These are phyloP conservation scores for Paramecium sonneborni DNA, from an alignment of 73 alveolate genomes.

Conservation along the genomic window DNA sequence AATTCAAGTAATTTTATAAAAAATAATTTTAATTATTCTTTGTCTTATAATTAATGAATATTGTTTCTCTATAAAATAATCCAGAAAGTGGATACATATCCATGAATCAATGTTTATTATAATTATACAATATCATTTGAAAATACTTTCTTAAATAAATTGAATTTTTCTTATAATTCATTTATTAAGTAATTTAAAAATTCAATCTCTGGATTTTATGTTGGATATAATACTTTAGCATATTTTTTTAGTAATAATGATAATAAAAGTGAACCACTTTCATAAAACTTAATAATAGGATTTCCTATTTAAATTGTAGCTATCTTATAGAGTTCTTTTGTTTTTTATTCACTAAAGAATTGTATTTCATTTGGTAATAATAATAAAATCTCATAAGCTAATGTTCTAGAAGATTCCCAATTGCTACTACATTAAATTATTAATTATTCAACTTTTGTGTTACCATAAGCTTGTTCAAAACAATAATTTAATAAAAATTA, in stretches of 20 bases:
- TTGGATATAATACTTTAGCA: background rate
- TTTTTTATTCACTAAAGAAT: background rate
- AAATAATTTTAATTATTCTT: background rate
- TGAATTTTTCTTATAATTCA: conserved; percentile 4
- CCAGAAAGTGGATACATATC: conserved; percentile 52
- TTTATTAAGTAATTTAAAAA: background rate
- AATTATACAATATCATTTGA: background rate
- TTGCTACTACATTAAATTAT: background rate
- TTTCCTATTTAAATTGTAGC: background rate
- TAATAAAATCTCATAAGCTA: conserved; percentile 3
- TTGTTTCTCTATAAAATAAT: conserved; percentile 18
- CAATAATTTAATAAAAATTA: background rate
- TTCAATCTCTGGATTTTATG: background rate
- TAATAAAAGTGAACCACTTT: background rate
- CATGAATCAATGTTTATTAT: conserved; percentile 47
- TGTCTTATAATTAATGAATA: background rate
- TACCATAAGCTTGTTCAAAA: background rate
- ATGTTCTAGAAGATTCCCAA: conserved; percentile 51
- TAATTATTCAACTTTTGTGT: background rate
- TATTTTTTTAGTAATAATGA: background rate
- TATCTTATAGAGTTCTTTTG: background rate
- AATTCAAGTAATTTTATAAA: conserved; percentile 14
- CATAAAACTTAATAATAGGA: conserved; percentile 29
- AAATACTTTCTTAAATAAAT: conserved; percentile 19
- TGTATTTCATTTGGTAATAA: background rate